These are phyloP conservation scores for Nasturtium officinale DNA, from an alignment of 345 rosid genomes.

Conservation along the genomic window DNA sequence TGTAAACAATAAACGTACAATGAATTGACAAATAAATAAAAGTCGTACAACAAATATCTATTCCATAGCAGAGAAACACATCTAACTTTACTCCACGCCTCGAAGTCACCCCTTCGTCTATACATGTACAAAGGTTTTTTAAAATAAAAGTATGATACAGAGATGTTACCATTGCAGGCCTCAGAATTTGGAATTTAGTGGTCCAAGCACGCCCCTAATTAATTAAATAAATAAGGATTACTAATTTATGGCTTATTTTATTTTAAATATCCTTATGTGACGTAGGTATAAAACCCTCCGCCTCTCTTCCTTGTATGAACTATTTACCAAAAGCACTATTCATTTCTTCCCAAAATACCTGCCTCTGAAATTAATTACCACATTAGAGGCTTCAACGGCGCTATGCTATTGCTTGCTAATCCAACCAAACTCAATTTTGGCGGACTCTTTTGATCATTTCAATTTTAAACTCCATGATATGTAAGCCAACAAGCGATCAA, in stretches of 20 bases:
- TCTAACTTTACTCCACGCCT: constrained; percentile 19
- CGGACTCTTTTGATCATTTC: neutral
- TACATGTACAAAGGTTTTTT: neutral
- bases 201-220: neutral
- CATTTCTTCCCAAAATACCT: no score
- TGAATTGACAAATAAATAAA: neutral
- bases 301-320: neutral
- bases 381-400: no score
- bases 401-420: no score
- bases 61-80: constrained; percentile 25
- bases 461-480: neutral
- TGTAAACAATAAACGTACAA: neutral
- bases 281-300: neutral
- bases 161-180: neutral
- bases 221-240: neutral
- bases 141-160: neutral
- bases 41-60: neutral
- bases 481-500: neutral
- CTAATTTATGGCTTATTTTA: no score
- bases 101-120: constrained; percentile 1
- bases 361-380: no score
- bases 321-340: no score
- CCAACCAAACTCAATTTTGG: neutral
- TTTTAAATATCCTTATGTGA: neutral
- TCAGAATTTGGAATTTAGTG: neutral